Evolutionary conservation across 805 yeast species (phyloP).

Genomic region (Kuraishia floccosa): DNA sequence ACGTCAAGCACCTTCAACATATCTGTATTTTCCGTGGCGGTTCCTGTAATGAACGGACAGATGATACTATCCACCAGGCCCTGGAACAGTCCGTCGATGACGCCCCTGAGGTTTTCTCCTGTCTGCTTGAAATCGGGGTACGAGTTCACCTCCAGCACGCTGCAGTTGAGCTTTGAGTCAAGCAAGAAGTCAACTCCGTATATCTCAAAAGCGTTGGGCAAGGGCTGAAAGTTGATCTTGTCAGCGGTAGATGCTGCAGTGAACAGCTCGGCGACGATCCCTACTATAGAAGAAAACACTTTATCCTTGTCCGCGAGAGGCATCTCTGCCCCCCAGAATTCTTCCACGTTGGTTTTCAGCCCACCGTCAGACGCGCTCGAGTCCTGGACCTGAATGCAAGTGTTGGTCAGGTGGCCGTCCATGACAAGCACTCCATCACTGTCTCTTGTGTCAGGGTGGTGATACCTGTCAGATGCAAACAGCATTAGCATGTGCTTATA

Average conservation of each 20-base stretch:
- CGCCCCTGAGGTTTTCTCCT: constrained; percentile 56
- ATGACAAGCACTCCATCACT: constrained; percentile 26
- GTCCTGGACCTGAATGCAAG: constrained; percentile 63
- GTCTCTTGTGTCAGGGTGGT: constrained; percentile 15
- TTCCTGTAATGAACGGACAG: constrained; percentile 29
- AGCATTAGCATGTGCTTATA: constrained; percentile 71
- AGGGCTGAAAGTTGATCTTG: constrained; percentile 73
- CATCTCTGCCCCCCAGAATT: constrained; percentile 43
- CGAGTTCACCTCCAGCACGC: constrained; percentile 76
- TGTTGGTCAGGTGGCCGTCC: constrained; percentile 82
- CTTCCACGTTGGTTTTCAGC: constrained; percentile 37
- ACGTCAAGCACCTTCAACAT: constrained; percentile 28
- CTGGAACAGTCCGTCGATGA: constrained; percentile 60
- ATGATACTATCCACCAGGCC: constrained; percentile 38
- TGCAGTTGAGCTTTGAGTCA: constrained; percentile 39
- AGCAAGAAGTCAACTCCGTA: constrained; percentile 87
- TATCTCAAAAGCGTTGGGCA: constrained; percentile 72
- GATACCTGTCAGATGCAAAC: constrained; percentile 54
- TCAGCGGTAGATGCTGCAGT: constrained; percentile 75
- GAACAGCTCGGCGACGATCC: constrained; percentile 59
- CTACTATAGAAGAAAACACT: constrained; percentile 46
- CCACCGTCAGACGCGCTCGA: constrained; percentile 17
- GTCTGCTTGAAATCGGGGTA: constrained; percentile 97
- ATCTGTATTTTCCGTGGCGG: constrained; percentile 6
- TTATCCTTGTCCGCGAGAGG: constrained; percentile 19